phyloP scores from a whole-genome alignment of 108 stramenopile genomes.

The Schizochytrium sp. region DNA sequence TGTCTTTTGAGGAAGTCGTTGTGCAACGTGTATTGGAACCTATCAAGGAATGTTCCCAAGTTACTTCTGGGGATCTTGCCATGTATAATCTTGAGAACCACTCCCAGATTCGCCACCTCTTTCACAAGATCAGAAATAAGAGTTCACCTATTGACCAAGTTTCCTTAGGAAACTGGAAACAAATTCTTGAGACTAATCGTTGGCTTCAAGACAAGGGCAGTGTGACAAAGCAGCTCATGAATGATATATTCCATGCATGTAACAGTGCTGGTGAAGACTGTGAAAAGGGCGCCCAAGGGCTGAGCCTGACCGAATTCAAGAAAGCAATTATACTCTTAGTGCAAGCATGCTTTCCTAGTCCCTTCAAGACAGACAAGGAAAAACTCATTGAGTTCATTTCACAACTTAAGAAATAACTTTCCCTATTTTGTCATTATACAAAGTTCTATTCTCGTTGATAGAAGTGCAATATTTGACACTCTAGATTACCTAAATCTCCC shows the following conservation, averaged over 20 bases:
- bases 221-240: not conserved
- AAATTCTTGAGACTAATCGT: not conserved
- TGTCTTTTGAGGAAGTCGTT: not conserved
- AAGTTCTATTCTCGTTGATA: too few relatives aligned
- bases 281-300: not conserved
- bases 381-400: not conserved
- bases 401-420: not conserved
- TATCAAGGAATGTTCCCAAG: not conserved
- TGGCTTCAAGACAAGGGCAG: constrained; percentile 4
- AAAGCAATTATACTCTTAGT: not conserved
- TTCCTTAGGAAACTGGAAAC: constrained; percentile 22
- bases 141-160: constrained; percentile 19
- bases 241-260: not conserved
- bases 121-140: not conserved
- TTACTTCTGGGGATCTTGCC: not conserved
- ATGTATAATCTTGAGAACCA: not conserved
- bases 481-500: too few relatives aligned
- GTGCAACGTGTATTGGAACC: not conserved
- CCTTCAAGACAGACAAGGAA: not conserved
- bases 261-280: constrained; percentile 2
- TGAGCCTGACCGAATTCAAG: not conserved
- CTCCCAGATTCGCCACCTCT: not conserved
- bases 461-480: too few relatives aligned
- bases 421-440: too few relatives aligned
- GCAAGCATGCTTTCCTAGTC: not conserved